phyloP scores from a whole-genome alignment of 1,284 basidiomycete genomes.

The Malassezia arunalokei region DNA sequence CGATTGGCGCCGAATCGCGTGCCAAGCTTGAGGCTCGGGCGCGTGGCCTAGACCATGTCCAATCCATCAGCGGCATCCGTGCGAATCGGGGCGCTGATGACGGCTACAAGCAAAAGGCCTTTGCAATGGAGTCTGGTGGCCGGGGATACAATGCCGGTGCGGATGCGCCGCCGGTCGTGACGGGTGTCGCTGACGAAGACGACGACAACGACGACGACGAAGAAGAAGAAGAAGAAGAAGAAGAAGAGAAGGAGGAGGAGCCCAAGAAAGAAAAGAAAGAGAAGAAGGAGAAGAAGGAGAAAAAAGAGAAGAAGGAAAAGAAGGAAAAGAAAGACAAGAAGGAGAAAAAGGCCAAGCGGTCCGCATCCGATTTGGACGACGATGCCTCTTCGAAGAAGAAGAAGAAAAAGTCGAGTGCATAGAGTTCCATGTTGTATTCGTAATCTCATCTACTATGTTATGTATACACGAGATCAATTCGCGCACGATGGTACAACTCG shows the following conservation, averaged over 20 bases:
- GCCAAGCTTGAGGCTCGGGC: constrained; percentile 88
- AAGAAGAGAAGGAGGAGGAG: constrained; percentile 17
- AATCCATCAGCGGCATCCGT: constrained; percentile 24
- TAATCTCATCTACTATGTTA: constrained; percentile 6
- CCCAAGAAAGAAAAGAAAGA: constrained; percentile 10
- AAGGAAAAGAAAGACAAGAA: constrained; percentile 25
- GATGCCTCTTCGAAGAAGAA: constrained; percentile 29
- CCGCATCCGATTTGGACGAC: constrained; percentile 20
- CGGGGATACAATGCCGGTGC: constrained; percentile 38
- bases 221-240: constrained; percentile 53
- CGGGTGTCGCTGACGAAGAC: constrained; percentile 49
- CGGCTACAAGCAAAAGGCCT: constrained; percentile 42
- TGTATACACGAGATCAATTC: constrained; percentile 22
- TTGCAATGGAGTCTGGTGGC: constrained; percentile 31
- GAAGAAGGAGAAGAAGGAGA: constrained; percentile 33
- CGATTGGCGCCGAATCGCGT: constrained; percentile 82
- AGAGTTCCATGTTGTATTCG: constrained; percentile 4
- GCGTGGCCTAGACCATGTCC: constrained; percentile 61
- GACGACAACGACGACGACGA: constrained; percentile 43
- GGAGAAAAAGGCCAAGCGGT: constrained; percentile 29
- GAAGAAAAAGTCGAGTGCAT: constrained; percentile 23
- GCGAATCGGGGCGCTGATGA: constrained; percentile 22
- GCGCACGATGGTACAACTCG: constrained; percentile 19
- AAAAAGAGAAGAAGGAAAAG: constrained; percentile 33
- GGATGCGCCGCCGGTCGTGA: constrained; percentile 26